Percentiles rank a stretch among this genome's conserved stretches.
phyloP scores from a whole-genome alignment of 1,284 basidiomycete species.

The Cutaneotrichosporon mucoides region DNA sequence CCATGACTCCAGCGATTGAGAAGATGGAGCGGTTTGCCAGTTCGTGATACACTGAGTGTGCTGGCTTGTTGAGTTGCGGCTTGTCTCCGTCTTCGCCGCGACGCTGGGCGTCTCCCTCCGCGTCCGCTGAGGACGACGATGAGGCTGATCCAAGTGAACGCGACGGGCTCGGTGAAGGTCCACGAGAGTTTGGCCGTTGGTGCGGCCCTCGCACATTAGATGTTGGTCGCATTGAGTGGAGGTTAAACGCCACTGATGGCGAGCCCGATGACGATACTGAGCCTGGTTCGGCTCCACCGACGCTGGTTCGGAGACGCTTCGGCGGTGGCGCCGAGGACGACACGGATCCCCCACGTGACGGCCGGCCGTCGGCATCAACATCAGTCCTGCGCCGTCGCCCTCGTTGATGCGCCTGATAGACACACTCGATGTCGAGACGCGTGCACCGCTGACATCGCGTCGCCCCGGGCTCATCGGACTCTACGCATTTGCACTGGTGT shows the following conservation, averaged over 20 bases:
- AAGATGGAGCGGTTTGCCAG: conserved; percentile 21
- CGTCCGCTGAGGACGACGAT: neutral
- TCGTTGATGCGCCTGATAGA: conserved; percentile 21
- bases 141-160: neutral
- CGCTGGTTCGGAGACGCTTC: neutral
- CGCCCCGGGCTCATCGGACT: conserved; percentile 5
- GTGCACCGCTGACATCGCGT: conserved; percentile 19
- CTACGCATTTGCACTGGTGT: conserved; percentile 22
- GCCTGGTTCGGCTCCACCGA: neutral
- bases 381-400: conserved; percentile 10
- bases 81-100: neutral
- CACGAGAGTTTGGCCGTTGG: neutral
- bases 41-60: conserved; percentile 23
- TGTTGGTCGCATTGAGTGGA: neutral
- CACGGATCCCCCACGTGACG: too few relatives aligned
- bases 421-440: conserved; percentile 17
- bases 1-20: conserved; percentile 23
- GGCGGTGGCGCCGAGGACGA: neutral
- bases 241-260: neutral
- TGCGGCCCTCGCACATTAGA: neutral
- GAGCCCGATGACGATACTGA: neutral
- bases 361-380: neutral
- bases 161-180: neutral
- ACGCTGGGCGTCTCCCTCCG: neutral
- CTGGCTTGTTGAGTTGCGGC: conserved; percentile 10